phyloP scores from a whole-genome alignment of 306 rosid species.

The Dryas octopetala region DNA sequence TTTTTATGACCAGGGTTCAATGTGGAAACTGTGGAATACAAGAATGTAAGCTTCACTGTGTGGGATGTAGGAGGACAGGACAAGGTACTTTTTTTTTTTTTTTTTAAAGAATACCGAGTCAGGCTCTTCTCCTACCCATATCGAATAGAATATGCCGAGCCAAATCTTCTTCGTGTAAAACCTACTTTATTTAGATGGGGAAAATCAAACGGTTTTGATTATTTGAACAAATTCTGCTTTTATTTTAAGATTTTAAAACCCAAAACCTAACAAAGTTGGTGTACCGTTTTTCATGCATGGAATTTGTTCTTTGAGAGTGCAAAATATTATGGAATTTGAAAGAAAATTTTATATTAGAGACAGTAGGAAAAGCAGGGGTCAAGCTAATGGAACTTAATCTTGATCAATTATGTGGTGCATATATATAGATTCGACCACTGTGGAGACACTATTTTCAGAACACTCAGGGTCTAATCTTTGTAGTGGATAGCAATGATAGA shows the following conservation, averaged over 20 bases:
- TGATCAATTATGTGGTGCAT: conserved; percentile 3
- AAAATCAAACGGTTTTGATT: no score
- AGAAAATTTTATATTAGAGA: no score
- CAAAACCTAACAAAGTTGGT: no score
- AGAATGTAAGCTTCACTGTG: conserved; percentile 85
- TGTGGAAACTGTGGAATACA: conserved; percentile 86
- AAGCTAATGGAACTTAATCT: neutral
- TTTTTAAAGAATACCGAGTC: neutral
- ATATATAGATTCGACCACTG: conserved; percentile 69
- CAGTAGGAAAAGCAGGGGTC: no score
- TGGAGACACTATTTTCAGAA: conserved; percentile 96
- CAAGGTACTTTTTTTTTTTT: conserved; percentile 42
- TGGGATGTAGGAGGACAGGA: conserved; percentile 98
- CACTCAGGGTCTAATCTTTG: conserved; percentile 82
- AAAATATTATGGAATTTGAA: neutral
- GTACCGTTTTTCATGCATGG: no score
- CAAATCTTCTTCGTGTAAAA: neutral
- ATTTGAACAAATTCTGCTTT: no score
- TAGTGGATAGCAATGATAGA: conserved; percentile 83
- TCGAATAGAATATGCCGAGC: neutral
- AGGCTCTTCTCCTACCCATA: neutral
- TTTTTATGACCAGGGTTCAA: conserved; percentile 57
- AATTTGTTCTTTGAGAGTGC: neutral
- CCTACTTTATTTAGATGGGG: neutral
- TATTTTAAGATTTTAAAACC: no score